Evolutionary conservation across 352 stramenopile genomes (phyloP).

Genomic region (Phytophthora parvispora): DNA sequence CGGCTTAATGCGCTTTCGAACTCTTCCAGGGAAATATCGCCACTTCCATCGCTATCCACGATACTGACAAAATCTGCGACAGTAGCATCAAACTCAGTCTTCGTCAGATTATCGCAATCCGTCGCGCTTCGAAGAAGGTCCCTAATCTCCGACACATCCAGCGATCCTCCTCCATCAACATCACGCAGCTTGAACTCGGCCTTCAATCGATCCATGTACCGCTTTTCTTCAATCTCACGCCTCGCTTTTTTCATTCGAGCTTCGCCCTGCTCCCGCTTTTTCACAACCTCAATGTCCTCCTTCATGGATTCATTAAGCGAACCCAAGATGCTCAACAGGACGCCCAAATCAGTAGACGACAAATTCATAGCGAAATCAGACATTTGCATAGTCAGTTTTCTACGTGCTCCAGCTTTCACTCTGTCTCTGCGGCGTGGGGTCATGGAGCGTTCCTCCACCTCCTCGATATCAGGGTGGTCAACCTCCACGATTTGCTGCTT

Average conservation of each 20-base stretch:
- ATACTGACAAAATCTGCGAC: conserved; percentile 82
- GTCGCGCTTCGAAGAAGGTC: conserved; percentile 69
- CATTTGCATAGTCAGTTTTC: conserved; percentile 83
- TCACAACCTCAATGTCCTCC: conserved; percentile 72
- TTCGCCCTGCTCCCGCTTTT: conserved; percentile 55
- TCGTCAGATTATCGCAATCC: conserved; percentile 81
- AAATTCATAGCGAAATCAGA: conserved; percentile 90
- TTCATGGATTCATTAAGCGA: conserved; percentile 79
- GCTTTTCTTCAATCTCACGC: conserved; percentile 70
- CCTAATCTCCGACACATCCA: conserved; percentile 79
- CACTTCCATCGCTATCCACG: conserved; percentile 84
- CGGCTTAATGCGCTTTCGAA: conserved; percentile 79
- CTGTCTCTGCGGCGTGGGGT: conserved; percentile 42
- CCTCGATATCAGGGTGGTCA: conserved; percentile 56
- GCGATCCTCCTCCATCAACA: conserved; percentile 72
- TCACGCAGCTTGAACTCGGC: conserved; percentile 81
- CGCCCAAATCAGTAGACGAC: conserved; percentile 78
- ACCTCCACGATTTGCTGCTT: conserved; percentile 77
- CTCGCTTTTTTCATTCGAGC: conserved; percentile 57
- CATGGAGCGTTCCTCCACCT: conserved; percentile 41
- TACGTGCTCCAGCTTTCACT: conserved; percentile 60
- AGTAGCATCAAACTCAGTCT: conserved; percentile 79
- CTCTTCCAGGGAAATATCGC: conserved; percentile 88
- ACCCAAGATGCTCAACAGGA: conserved; percentile 81
- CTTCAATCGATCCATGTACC: conserved; percentile 79